These are phyloP conservation scores for Puccinia horiana DNA, from an alignment of 1,284 basidiomycete genomes.

Conservation along the genomic window DNA sequence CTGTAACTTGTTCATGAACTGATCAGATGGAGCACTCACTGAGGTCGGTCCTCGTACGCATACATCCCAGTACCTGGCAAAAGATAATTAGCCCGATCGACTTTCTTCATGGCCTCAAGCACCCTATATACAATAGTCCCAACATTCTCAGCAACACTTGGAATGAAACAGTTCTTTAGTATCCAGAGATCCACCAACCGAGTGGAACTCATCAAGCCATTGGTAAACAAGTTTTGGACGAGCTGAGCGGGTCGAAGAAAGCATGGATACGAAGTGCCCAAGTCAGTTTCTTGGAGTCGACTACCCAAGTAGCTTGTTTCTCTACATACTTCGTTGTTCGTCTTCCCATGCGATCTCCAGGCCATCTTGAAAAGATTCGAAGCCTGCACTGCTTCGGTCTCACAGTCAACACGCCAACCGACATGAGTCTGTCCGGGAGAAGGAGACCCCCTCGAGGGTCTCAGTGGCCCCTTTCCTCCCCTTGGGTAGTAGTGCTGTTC, in stretches of 20 bases:
- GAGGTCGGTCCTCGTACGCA: constrained; percentile 40
- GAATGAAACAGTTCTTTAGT: background rate
- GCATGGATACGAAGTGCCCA: no score
- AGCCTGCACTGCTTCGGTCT: background rate
- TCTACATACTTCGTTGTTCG: constrained; percentile 29
- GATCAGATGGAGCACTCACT: constrained; percentile 23
- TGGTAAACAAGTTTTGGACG: constrained; percentile 24
- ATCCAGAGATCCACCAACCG: constrained; percentile 3
- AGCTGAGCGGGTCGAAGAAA: constrained; percentile 1
- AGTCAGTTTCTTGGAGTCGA: no score
- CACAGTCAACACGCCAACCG: no score
- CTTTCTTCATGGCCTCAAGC: constrained; percentile 69
- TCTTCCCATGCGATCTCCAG: constrained; percentile 35
- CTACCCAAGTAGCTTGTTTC: background rate
- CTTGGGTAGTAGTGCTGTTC: no score
- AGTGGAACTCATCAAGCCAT: constrained; percentile 24
- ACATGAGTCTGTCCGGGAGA: no score
- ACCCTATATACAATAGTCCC: no score
- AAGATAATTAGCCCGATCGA: constrained; percentile 66
- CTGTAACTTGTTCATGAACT: no score
- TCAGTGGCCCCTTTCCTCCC: no score
- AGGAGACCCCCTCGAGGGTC: no score
- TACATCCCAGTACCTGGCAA: background rate
- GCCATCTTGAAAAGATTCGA: background rate
- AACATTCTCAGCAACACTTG: background rate